Conservation (phyloP, 305 asterid genomes). For the Rubia peregrina region DNA sequence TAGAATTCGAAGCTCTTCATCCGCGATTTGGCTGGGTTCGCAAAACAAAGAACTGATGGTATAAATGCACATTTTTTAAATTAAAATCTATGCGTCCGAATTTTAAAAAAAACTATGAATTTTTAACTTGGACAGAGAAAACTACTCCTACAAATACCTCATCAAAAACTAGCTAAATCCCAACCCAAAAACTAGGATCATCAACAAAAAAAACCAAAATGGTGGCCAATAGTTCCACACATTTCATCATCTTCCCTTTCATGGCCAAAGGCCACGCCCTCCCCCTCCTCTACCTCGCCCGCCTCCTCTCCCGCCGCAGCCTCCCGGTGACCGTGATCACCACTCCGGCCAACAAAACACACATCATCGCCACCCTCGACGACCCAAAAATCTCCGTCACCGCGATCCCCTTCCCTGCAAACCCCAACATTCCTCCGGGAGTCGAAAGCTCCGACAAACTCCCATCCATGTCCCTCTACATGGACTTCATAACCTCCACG, state of each 20-base stretch:
- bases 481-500: constrained; percentile 26
- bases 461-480: constrained; percentile 43
- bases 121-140: no score
- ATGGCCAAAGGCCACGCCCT: constrained; percentile 88
- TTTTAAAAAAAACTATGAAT: no score
- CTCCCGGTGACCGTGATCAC: constrained; percentile 48
- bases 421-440: constrained; percentile 36
- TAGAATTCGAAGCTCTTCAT: no score
- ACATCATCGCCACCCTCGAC: constrained; percentile 9
- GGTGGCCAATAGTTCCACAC: constrained; percentile 10
- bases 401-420: constrained; percentile 49
- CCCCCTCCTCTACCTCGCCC: constrained; percentile 55
- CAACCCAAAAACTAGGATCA: not conserved
- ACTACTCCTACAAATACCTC: not conserved
- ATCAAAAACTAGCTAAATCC: not conserved
- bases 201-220: not conserved
- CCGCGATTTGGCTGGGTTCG: no score
- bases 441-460: constrained; percentile 58
- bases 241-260: constrained; percentile 58
- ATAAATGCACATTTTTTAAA: no score
- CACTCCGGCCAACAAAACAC: constrained; percentile 42
- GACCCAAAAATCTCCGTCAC: constrained; percentile 9
- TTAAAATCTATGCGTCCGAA: no score
- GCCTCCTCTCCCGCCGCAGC: constrained; percentile 35
- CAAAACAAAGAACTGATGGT: no score